Conservation (phyloP, 345 rosid species). For the Acer yangbiense region DNA sequence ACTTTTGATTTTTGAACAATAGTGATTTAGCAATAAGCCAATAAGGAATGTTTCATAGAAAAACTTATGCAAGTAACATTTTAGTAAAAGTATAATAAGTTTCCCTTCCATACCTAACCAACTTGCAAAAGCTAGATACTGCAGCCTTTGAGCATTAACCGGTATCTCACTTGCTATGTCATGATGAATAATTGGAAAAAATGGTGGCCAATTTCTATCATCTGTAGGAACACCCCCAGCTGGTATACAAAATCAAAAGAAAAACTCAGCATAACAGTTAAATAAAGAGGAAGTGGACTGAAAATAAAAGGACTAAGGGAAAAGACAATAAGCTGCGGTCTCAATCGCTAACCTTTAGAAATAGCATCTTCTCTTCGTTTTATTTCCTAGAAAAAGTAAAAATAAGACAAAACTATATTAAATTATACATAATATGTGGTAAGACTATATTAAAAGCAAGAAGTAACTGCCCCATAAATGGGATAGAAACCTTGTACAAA, state of each 20-base stretch:
- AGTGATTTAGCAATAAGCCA: not conserved
- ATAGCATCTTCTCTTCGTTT: slow-evolving; percentile 80
- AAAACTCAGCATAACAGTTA: not conserved
- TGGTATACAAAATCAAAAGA: slow-evolving; percentile 33
- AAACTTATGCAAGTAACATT: slow-evolving; percentile 1
- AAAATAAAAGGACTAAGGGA: not conserved
- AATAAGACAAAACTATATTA: slow-evolving; percentile 9
- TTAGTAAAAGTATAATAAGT: not conserved
- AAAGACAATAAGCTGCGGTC: not conserved
- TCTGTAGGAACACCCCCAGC: slow-evolving; percentile 77
- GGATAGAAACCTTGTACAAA: not conserved
- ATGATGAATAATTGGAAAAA: slow-evolving; percentile 95
- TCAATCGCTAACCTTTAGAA: slow-evolving; percentile 44
- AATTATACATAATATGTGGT: not conserved
- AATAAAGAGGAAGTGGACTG: not conserved
- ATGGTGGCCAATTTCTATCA: slow-evolving; percentile 93
- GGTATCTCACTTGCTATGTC: slow-evolving; percentile 97
- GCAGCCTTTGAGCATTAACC: slow-evolving; percentile 88
- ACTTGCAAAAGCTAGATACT: slow-evolving; percentile 96
- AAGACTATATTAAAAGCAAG: not conserved
- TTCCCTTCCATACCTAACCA: slow-evolving; percentile 74
- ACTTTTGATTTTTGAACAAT: not conserved
- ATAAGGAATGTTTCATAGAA: not conserved
- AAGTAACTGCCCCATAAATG: not conserved
- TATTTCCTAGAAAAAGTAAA: slow-evolving; percentile 59